Conservation (phyloP, 2,329 filamentous ascomycete genomes). For the Sarocladium kiliense region DNA sequence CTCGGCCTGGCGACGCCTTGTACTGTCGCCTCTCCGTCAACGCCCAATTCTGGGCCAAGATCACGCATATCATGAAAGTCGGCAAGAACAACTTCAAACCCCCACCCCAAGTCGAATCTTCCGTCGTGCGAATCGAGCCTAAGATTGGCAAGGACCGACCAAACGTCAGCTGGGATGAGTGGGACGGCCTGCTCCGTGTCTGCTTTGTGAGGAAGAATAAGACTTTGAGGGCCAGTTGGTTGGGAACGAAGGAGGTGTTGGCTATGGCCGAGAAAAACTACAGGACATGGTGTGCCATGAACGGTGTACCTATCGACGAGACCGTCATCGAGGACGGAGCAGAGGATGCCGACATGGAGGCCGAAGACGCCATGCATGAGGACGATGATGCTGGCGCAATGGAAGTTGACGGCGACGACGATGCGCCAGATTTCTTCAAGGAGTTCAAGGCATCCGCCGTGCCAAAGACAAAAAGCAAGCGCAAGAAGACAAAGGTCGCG, state of each 20-base stretch:
- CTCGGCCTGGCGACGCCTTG: constrained; percentile 79
- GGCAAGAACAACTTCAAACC: constrained; percentile 96
- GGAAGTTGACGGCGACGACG: constrained; percentile 58
- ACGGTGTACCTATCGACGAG: constrained; percentile 75
- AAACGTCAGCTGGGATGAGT: constrained; percentile 89
- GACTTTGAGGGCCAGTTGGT: constrained; percentile 75
- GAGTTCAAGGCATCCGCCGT: constrained; percentile 43
- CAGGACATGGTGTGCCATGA: constrained; percentile 82
- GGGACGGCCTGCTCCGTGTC: constrained; percentile 84
- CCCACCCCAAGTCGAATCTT: constrained; percentile 86
- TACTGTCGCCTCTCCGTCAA: constrained; percentile 92
- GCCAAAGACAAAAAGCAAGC: constrained; percentile 60
- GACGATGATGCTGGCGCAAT: constrained; percentile 36
- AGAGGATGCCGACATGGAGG: constrained; percentile 35
- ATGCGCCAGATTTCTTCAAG: constrained; percentile 81
- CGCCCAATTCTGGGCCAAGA: constrained; percentile 76
- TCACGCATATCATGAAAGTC: constrained; percentile 80
- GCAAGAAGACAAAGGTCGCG: constrained; percentile 73
- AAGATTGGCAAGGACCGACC: constrained; percentile 73
- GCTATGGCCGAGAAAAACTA: constrained; percentile 84
- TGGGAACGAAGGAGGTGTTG: constrained; percentile 75
- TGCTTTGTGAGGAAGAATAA: constrained; percentile 74
- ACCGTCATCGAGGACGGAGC: constrained; percentile 41
- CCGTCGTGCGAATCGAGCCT: constrained; percentile 83
- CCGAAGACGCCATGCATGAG: constrained; percentile 31